Evolutionary conservation across 2,329 filamentous ascomycete genomes (phyloP), one percentile per base, ranked within the genome.

Genomic region (Talaromyces sp.): DNA sequence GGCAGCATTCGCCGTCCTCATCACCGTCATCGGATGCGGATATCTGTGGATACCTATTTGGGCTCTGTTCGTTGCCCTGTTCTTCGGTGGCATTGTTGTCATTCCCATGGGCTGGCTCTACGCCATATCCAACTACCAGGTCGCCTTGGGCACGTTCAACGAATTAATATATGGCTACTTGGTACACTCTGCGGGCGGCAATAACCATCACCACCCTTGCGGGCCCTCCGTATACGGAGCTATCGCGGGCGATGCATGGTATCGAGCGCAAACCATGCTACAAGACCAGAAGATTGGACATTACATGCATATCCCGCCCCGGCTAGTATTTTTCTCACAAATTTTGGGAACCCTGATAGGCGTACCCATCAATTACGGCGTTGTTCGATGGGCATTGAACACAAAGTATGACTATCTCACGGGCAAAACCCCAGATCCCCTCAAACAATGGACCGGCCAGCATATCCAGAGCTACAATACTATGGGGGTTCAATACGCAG

Each of bases 231-330:
- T 81, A 0, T 87, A 86, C 65, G 81, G 84, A 8, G 73, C 81
- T 10, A 85, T 87, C 17, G 83, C 84, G 1, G 84, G 84, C 12
- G 83, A 86, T 57, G 83, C 84, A 2, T 87, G 84, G 84, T 85
- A 85, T 60, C 72, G 82, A 17, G 81, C 82, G 0, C 81, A 83
- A 63, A 77, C 79, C 24, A 84, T 85, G 75, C 74, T 86, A 0
- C 83, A 87, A 65, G 85, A 87, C 65, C 82, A 83, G 67, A 85
- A 86, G 66, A 85, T 87, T n/a, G 84, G 83, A 0, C 83, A 86
- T 64, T 87, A 86, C 64, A 84, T 85, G 80, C 83, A 87, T 57
- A 77, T 87, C 0, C 82, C 84, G 0, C 84, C 84, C 1, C 80
- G 81, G 12, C 75, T 80, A 0, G 80, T 86, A 6, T 86, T 87